phyloP scores from a whole-genome alignment of 2,329 filamentous ascomycete genomes.

The Alternaria rosae region DNA sequence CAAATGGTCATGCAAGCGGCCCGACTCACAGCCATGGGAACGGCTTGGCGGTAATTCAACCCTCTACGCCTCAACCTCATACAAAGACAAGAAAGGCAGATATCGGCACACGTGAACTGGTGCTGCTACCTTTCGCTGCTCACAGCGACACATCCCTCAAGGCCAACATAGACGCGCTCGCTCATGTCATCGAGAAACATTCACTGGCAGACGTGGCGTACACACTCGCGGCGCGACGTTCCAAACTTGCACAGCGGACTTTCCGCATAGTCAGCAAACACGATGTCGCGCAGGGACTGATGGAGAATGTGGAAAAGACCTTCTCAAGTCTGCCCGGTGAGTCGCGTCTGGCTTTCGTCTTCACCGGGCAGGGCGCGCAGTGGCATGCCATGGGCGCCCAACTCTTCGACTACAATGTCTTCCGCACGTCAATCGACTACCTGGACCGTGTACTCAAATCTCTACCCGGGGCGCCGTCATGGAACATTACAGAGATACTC shows the following conservation, averaged over 20 bases:
- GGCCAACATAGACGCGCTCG: neutral
- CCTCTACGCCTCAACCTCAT: neutral
- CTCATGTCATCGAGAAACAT: neutral
- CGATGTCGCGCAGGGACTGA: neutral
- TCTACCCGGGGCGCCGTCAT: neutral
- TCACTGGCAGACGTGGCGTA: neutral
- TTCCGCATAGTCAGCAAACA: neutral
- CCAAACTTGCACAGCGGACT: neutral
- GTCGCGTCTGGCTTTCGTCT: slow-evolving; percentile 29
- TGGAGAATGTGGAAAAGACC: neutral
- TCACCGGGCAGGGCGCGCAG: slow-evolving; percentile 41
- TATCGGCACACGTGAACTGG: neutral
- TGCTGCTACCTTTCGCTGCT: neutral
- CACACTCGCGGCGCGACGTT: neutral
- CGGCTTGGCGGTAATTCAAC: neutral
- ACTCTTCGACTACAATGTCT: slow-evolving; percentile 11
- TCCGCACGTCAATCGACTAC: neutral
- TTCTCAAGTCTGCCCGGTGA: neutral
- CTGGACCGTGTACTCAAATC: neutral
- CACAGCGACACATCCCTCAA: neutral
- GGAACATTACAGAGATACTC: neutral
- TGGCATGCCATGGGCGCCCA: slow-evolving; percentile 31
- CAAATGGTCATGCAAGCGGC: neutral
- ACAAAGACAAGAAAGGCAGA: neutral
- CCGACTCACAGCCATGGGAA: neutral